A percentile compares a stretch with the other conserved stretches of the same genome.
These are phyloP conservation scores for Colletotrichum sp. DNA, from an alignment of 2,329 filamentous ascomycete species.

Conservation along the genomic window DNA sequence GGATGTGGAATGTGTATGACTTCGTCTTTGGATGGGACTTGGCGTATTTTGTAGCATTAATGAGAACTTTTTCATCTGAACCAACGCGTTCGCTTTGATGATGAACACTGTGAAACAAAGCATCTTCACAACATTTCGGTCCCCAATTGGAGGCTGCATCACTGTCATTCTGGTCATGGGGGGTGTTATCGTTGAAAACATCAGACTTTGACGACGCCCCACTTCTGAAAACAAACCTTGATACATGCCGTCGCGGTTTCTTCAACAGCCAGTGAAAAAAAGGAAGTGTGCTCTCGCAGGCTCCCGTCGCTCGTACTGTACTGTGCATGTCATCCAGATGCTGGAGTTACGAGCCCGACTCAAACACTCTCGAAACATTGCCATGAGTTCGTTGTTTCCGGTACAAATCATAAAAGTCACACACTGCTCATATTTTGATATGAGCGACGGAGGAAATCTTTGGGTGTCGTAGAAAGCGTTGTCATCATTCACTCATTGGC, in stretches of 20 bases:
- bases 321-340: fast-evolving
- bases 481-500: background rate
- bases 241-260: background rate
- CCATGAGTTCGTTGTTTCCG: fast-evolving
- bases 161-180: background rate
- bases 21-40: background rate
- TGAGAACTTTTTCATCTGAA: background rate
- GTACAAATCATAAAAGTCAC: background rate
- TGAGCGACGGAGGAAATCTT: background rate
- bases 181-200: fast-evolving
- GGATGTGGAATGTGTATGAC: background rate
- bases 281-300: background rate
- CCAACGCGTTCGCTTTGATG: background rate
- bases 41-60: background rate
- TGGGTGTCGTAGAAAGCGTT: background rate
- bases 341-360: background rate
- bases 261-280: background rate
- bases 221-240: background rate
- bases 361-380: background rate
- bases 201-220: fast-evolving
- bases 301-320: background rate
- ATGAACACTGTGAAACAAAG: background rate
- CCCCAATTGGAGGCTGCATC: background rate
- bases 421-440: background rate
- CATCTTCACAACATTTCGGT: background rate